Conservation (phyloP, 2,329 filamentous ascomycete species). For the Ascocoryne sarcoides region DNA sequence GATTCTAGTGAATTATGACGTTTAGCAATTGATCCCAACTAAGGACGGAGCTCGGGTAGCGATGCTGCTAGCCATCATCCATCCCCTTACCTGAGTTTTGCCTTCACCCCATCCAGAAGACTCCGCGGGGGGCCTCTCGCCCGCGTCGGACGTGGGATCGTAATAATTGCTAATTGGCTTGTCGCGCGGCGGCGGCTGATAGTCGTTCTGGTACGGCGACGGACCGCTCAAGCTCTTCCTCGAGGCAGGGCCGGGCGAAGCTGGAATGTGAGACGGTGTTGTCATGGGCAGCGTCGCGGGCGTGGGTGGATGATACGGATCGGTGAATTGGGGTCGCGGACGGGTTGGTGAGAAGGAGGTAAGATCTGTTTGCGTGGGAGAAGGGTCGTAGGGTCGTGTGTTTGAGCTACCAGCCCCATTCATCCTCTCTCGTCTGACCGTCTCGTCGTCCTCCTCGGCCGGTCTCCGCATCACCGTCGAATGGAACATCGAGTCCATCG, state of each 20-base stretch:
- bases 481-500: constrained; percentile 24
- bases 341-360: constrained; percentile 23
- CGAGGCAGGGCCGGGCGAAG: constrained; percentile 18
- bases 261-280: constrained; percentile 18
- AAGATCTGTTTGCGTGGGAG: constrained; percentile 22
- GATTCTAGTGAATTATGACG: constrained; percentile 31
- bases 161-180: constrained; percentile 36
- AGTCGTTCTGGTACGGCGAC: constrained; percentile 26
- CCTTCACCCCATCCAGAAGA: constrained; percentile 23
- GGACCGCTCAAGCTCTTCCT: constrained; percentile 20
- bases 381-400: constrained; percentile 19
- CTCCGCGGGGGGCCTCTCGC: constrained; percentile 32
- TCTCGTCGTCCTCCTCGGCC: constrained; percentile 22
- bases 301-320: constrained; percentile 22
- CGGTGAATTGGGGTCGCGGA: constrained; percentile 25
- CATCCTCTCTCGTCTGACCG: constrained; percentile 21
- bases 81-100: constrained; percentile 24
- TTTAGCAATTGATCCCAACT: background rate
- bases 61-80: too few species aligned
- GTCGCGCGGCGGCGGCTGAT: constrained; percentile 30
- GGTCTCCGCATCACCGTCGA: constrained; percentile 26
- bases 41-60: too few species aligned
- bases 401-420: constrained; percentile 24
- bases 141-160: constrained; percentile 36
- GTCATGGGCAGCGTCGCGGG: constrained; percentile 21